A percentile compares a stretch with the other conserved stretches of the same genome.
Evolutionary conservation across 2,329 filamentous ascomycete species (phyloP).

Genomic region (Verticillium tricorpus): DNA sequence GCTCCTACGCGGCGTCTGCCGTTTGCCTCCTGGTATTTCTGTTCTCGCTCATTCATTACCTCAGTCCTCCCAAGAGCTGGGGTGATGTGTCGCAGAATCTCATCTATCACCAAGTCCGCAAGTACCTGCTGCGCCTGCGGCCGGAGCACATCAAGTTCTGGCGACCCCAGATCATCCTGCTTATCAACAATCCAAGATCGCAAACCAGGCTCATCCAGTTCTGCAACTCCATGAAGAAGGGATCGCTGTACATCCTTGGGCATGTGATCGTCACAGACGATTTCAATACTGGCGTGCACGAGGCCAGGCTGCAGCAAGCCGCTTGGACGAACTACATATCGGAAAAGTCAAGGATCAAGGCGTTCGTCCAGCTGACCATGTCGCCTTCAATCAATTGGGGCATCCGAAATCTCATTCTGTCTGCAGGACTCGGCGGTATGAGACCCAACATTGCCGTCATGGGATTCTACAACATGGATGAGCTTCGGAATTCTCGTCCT

Average conservation of each 20-base stretch:
- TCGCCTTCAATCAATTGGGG: slow-evolving; percentile 83
- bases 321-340: slow-evolving; percentile 81
- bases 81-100: slow-evolving; percentile 86
- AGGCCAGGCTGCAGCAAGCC: slow-evolving; percentile 74
- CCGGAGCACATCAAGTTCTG: slow-evolving; percentile 93
- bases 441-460: slow-evolving; percentile 81
- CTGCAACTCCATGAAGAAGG: slow-evolving; percentile 88
- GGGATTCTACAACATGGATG: slow-evolving; percentile 76
- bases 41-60: slow-evolving; percentile 81
- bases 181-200: slow-evolving; percentile 76
- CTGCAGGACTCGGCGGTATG: slow-evolving; percentile 82
- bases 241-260: slow-evolving; percentile 76
- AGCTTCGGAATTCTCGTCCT: slow-evolving; percentile 59
- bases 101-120: slow-evolving; percentile 81
- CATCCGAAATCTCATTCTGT: slow-evolving; percentile 74
- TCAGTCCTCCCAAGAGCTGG: slow-evolving; percentile 81
- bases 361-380: slow-evolving; percentile 82
- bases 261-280: slow-evolving; percentile 85
- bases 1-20: slow-evolving; percentile 71
- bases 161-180: slow-evolving; percentile 80
- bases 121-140: slow-evolving; percentile 76
- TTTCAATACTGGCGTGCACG: slow-evolving; percentile 72
- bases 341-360: slow-evolving; percentile 80
- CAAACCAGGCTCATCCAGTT: slow-evolving; percentile 85
- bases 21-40: slow-evolving; percentile 70